phyloP scores from a whole-genome alignment of 495 filamentous ascomycete species.

The Aspergillus nidulans region DNA sequence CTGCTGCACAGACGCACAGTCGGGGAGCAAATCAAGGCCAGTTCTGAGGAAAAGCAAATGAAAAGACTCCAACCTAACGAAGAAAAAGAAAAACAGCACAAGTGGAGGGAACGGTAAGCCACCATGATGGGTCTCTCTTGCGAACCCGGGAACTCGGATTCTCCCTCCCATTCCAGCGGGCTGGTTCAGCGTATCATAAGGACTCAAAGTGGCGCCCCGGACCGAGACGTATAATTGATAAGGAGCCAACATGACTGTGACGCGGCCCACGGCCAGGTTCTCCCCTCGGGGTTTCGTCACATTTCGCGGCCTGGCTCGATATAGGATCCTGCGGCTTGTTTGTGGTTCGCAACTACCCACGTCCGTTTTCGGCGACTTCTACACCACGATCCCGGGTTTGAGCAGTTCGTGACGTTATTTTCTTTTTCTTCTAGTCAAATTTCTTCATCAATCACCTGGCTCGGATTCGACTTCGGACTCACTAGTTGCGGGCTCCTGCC shows the following conservation, averaged over 20 bases:
- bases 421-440: background rate
- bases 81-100: conserved; percentile 12
- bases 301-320: conserved; percentile 1
- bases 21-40: conserved; percentile 18
- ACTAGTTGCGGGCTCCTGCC: background rate
- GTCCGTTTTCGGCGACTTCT: conserved; percentile 11
- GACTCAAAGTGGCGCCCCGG: background rate
- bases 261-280: background rate
- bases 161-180: conserved; percentile 13
- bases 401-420: conserved; percentile 1
- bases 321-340: conserved; percentile 1
- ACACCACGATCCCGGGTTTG: background rate
- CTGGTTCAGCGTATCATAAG: conserved; percentile 12
- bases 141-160: conserved; percentile 11
- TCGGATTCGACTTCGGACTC: background rate
- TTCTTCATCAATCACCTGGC: background rate
- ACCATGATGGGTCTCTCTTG: background rate
- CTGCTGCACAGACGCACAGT: conserved; percentile 33
- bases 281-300: background rate
- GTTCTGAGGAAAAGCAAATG: conserved; percentile 16
- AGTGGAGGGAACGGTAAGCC: conserved; percentile 2
- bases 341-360: conserved; percentile 6
- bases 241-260: background rate
- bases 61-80: conserved; percentile 14
- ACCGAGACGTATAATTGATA: conserved; percentile 13